These are phyloP conservation scores for Cornus kousa DNA, from an alignment of 148 eudicot genomes.

Conservation along the genomic window DNA sequence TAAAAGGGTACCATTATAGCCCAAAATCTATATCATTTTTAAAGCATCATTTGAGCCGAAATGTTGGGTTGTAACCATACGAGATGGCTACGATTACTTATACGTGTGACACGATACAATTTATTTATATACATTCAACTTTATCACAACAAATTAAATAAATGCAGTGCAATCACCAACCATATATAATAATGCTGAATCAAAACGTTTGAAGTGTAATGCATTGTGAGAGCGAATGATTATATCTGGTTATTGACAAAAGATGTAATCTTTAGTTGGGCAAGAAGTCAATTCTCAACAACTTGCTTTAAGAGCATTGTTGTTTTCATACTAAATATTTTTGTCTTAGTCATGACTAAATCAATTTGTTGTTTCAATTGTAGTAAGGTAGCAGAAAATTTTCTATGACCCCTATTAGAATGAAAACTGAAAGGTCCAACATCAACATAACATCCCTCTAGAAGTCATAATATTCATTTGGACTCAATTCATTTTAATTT, in stretches of 20 bases:
- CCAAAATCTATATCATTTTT: neutral
- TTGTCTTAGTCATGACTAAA: neutral
- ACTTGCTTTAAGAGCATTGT: neutral
- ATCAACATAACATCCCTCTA: too few species aligned
- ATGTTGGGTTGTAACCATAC: too few species aligned
- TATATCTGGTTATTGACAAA: neutral
- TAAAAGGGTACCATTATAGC: neutral
- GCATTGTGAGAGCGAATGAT: neutral
- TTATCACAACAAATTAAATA: too few species aligned
- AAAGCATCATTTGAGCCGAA: too few species aligned
- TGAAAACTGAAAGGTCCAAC: neutral
- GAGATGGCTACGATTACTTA: too few species aligned
- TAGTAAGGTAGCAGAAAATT: neutral
- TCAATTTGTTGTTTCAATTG: too few species aligned
- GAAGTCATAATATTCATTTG: too few species aligned
- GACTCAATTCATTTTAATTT: neutral
- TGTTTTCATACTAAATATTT: neutral
- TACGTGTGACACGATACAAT: too few species aligned
- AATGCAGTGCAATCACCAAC: too few species aligned
- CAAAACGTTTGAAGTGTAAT: neutral
- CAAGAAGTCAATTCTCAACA: neutral
- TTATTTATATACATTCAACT: too few species aligned
- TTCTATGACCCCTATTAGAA: neutral
- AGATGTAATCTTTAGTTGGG: neutral
- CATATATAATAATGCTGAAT: neutral